These are phyloP conservation scores for Cryptococcus sp. DNA, from an alignment of 1,284 basidiomycete genomes.

Conservation along the genomic window DNA sequence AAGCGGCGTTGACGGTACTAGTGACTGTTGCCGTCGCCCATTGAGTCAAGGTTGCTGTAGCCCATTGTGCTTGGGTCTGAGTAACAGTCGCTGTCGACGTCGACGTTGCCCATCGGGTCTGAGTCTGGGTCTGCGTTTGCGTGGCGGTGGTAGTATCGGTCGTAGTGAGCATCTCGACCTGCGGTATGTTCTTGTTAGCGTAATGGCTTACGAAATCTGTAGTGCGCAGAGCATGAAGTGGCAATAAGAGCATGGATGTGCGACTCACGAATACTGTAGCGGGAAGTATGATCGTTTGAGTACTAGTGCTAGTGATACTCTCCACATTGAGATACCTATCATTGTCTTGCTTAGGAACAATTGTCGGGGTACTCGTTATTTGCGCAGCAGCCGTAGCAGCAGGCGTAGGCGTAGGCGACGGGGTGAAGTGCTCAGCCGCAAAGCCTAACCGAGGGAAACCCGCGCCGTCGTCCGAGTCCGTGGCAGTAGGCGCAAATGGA, in stretches of 20 bases:
- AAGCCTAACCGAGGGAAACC: too few species aligned
- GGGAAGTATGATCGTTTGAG: conserved; percentile 18
- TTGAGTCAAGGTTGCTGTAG: too few species aligned
- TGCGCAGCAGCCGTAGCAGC: neutral
- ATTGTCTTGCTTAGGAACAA: neutral
- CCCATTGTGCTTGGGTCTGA: too few species aligned
- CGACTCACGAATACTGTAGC: conserved; percentile 25
- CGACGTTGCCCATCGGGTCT: conserved; percentile 7
- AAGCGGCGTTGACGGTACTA: too few species aligned
- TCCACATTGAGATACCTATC: neutral
- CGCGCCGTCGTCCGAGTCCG: too few species aligned
- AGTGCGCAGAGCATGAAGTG: too few species aligned
- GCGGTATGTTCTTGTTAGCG: too few species aligned
- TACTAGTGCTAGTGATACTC: conserved; percentile 11
- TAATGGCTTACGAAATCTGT: too few species aligned
- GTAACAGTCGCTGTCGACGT: too few species aligned
- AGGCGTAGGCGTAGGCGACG: neutral
- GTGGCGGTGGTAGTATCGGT: conserved; percentile 19
- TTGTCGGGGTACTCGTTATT: neutral
- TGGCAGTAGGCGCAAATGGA: too few species aligned
- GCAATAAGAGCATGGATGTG: conserved; percentile 1
- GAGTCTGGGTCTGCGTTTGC: conserved; percentile 11
- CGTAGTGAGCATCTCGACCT: neutral
- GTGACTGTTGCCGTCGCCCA: too few species aligned
- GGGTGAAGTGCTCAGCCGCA: neutral